Conservation (phyloP, 2,329 filamentous ascomycete genomes). For the Paecilomyces dactylethromorphus region DNA sequence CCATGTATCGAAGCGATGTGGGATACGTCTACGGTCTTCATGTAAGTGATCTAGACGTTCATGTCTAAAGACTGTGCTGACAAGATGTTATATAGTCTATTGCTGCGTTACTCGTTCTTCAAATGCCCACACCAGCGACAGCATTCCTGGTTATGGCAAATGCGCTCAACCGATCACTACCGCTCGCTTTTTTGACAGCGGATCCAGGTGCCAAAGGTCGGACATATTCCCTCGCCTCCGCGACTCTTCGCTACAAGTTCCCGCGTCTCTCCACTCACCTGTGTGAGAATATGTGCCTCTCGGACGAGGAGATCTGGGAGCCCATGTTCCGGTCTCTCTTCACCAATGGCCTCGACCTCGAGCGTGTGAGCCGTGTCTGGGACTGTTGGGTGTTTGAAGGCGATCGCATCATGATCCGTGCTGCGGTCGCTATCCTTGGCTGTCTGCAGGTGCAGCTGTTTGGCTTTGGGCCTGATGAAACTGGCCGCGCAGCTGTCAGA, state of each 20-base stretch:
- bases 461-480: slow-evolving; percentile 30
- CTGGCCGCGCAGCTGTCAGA: slow-evolving; percentile 25
- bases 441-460: slow-evolving; percentile 37
- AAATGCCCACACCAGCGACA: slow-evolving; percentile 45
- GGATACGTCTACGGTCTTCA: slow-evolving; percentile 56
- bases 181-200: slow-evolving; percentile 54
- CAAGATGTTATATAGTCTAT: slow-evolving; percentile 34
- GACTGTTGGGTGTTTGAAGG: slow-evolving; percentile 58
- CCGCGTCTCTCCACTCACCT: slow-evolving; percentile 50
- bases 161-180: slow-evolving; percentile 54
- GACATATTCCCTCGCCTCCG: slow-evolving; percentile 50
- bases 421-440: slow-evolving; percentile 38
- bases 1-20: slow-evolving; percentile 57
- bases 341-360: slow-evolving; percentile 45
- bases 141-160: slow-evolving; percentile 57
- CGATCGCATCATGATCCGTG: slow-evolving; percentile 43
- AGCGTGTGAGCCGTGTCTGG: slow-evolving; percentile 51
- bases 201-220: slow-evolving; percentile 51
- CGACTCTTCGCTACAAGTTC: slow-evolving; percentile 53
- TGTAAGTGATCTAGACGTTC: slow-evolving; percentile 23
- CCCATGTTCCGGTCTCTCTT: slow-evolving; percentile 51
- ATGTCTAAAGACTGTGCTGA: slow-evolving; percentile 1
- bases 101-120: slow-evolving; percentile 53
- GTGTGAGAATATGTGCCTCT: slow-evolving; percentile 31
- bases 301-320: slow-evolving; percentile 43